phyloP scores from a whole-genome alignment of 768 basidiomycete genomes.

The Chlorophyllum brunneum region DNA sequence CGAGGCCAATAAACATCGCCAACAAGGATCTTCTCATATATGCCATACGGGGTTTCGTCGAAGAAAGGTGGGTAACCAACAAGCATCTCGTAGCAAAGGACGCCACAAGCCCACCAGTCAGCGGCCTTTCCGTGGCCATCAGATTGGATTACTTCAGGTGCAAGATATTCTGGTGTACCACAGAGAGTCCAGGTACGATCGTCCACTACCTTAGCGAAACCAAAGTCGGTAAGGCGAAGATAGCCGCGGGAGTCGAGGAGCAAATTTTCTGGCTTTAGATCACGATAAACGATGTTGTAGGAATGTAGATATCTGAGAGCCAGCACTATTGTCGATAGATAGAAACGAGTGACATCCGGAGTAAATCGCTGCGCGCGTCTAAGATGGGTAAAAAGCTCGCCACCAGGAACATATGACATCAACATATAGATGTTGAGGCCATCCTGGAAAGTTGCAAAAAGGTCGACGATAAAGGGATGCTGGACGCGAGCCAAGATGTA shows the following conservation, averaged over 20 bases:
- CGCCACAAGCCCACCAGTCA: conserved; percentile 99
- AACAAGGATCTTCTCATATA: conserved; percentile 95
- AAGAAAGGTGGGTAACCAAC: conserved; percentile 99
- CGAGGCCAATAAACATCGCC: conserved; percentile 90
- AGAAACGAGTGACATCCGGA: conserved; percentile 97
- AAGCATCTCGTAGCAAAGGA: conserved; percentile 97
- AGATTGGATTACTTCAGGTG: conserved; percentile 96
- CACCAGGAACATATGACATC: conserved; percentile 93
- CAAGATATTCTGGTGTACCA: conserved; percentile 94
- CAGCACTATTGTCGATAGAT: conserved; percentile 92
- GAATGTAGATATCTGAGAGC: conserved; percentile 94
- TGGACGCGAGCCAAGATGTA: conserved; percentile 88
- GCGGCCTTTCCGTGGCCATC: conserved; percentile 98
- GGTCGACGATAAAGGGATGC: conserved; percentile 95
- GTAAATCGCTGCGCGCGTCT: conserved; percentile 93
- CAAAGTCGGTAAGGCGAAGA: conserved; percentile 94
- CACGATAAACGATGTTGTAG: conserved; percentile 97
- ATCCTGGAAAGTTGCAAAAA: conserved; percentile 95
- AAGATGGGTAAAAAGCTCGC: conserved; percentile 95
- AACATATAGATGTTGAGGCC: conserved; percentile 97
- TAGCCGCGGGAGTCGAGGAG: conserved; percentile 92
- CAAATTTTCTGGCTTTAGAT: conserved; percentile 98
- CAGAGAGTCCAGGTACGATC: conserved; percentile 98
- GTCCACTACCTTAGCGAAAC: conserved; percentile 96
- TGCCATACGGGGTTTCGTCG: conserved; percentile 95